phyloP scores from a whole-genome alignment of 2,329 filamentous ascomycete species.

The Amphichorda felina region DNA sequence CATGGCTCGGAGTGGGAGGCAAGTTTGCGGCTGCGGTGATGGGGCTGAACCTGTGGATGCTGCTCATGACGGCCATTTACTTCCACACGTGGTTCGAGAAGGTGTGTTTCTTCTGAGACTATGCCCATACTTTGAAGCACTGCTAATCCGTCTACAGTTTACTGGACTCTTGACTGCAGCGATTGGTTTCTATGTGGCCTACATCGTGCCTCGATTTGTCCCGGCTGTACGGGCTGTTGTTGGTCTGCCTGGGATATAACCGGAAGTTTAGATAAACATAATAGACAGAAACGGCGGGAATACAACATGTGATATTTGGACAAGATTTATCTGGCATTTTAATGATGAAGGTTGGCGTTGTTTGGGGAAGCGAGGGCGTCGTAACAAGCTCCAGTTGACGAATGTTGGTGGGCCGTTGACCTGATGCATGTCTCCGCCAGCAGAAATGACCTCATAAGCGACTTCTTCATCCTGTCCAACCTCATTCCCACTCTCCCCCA shows the following conservation, averaged over 20 bases:
- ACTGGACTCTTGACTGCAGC: conserved; percentile 40
- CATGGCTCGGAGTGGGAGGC: conserved; percentile 30
- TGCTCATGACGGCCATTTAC: conserved; percentile 96
- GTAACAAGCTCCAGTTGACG: too few species aligned
- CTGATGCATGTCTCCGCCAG: too few species aligned
- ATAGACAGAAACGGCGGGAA: not conserved
- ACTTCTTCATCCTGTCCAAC: too few species aligned
- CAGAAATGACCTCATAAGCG: too few species aligned
- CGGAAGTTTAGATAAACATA: not conserved
- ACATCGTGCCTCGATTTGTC: conserved; percentile 38
- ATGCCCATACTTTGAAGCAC: too few species aligned
- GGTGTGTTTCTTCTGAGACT: conserved; percentile 32
- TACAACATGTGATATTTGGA: not conserved
- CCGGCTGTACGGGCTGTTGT: conserved; percentile 31
- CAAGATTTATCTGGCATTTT: not conserved
- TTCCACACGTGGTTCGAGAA: conserved; percentile 99
- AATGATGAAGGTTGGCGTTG: not conserved
- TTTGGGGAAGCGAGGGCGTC: too few species aligned
- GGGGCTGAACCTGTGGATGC: conserved; percentile 79
- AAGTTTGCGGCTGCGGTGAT: conserved; percentile 53
- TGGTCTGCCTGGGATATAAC: conserved; percentile 38
- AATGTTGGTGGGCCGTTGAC: too few species aligned
- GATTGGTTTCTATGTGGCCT: conserved; percentile 34
- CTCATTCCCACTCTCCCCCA: too few species aligned
- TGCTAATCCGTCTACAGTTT: conserved; percentile 11